Evolutionary conservation across 192 early-diverging fungal genomes (phyloP), one percentile per base, ranked within the genome.

Genomic region (Phycomyces blakesleeanus): DNA sequence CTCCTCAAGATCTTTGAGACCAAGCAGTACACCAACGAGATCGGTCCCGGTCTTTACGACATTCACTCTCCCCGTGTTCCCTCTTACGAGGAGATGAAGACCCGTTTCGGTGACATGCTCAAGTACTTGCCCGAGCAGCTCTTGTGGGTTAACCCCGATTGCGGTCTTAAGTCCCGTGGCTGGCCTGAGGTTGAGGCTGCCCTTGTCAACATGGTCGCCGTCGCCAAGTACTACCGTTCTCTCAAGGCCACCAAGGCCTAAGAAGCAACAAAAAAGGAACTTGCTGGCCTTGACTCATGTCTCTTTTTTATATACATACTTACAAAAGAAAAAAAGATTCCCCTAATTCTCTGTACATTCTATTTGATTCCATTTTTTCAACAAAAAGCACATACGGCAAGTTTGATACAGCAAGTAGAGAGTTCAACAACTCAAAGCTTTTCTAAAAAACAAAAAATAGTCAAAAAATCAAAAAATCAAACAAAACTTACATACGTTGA

Each of bases 1-100:
- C 90, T 98, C 44, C 83, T 98, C 12, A 69, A 81, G 52, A 91
- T 91, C 50, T 96, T 98, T 72, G 88, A 91, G 63, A 69, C 75
- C 49, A 84, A 90, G 67, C 85, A 81, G 27, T 98, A 98, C 80
- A 76, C 83, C 16, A 92, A 93, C 55, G 94, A 88, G 61, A 91
- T 98, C 47, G 97, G 96, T 27, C 97, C 97, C 51, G 97, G 97
- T 73, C 83, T 97, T 51, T 98, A 94, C 79, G 97, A 98, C 77
- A 98, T 98, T 69, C 97, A 98, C 87, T 94, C 93, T 67, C 95
- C 94, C 47, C 92, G 97, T 80, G 93, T 98, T 18, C 93, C 96
- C 42, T 85, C 89, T 40, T 76, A 78, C 22, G 82, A 86, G 49
- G 97, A 98, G 82, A 96, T 98, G 92, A 81, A 81, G 51, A 82